Evolutionary conservation across 768 basidiomycete genomes (phyloP), one percentile per base, ranked within the genome.

Genomic region (Coprinopsis strossmayeri): DNA sequence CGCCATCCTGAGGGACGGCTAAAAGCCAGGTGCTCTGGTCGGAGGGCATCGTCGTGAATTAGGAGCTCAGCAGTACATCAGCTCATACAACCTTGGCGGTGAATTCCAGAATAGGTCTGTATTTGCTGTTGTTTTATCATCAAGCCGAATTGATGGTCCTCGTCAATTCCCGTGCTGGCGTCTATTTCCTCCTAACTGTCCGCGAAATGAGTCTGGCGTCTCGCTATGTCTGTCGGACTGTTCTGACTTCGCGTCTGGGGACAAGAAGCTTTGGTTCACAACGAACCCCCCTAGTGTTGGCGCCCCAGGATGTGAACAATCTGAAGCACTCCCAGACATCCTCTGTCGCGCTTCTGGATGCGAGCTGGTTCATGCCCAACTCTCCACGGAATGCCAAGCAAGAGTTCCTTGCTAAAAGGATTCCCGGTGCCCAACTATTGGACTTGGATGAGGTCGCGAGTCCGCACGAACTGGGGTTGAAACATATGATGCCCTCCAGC

Each of bases 11-110:
- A 11, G 94, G 94, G 2, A 90, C 81, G 35, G 92, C 75, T 52
- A 96, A 74, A 55, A 97, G 70, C 94, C 94, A 97, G 57, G 91
- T 94, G 55, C 88, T 87, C 65, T 94, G 85, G 73, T 96, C 93
- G 62, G 91, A 94, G 50, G 93, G 93, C 93, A 96, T 96, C 41
- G 45, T 55, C 34, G 56, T 37, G 48, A 46, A 52, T 48, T 51
- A 46, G 23, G 24, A 21, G 30, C 34, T 34, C 45, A 37, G 49
- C 34, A 25, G 55, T 46, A 45, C 40, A 52, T 46, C 40, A 46
- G 51, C 49, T 43, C 50, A 49, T 27, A 52, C 43, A 39, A n/a
- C n/a, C n/a, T n/a, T n/a, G n/a, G 40, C 25, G 45, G 26, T 45
- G 13, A 28, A 11, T 13, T 37, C 34, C 20, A n/a, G n/a, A n/a